These are phyloP conservation scores for Miamiensis avidus DNA, from an alignment of 169 alveolate genomes.

Conservation along the genomic window DNA sequence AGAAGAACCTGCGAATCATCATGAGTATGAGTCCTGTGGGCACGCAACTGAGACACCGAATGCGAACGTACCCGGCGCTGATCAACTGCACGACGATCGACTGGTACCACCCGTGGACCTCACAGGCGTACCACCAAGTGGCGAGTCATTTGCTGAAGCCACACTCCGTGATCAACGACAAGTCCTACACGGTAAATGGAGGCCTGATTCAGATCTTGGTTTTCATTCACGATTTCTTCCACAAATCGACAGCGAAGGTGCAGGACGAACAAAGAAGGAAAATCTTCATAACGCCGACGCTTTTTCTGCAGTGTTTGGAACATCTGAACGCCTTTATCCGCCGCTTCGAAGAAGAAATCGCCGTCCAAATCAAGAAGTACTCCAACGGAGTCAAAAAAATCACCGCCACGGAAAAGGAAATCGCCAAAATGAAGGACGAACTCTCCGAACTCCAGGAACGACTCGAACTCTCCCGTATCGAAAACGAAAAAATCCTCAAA, in stretches of 20 bases:
- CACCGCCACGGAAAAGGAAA: constrained; percentile 70
- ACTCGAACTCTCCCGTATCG: constrained; percentile 51
- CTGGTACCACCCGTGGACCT: constrained; percentile 90
- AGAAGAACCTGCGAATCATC: constrained; percentile 66
- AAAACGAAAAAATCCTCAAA: constrained; percentile 59
- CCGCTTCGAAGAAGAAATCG: constrained; percentile 57
- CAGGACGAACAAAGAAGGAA: constrained; percentile 65
- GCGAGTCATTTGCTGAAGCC: constrained; percentile 63
- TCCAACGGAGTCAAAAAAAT: constrained; percentile 77
- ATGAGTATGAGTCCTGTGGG: constrained; percentile 85
- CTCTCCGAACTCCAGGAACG: constrained; percentile 55
- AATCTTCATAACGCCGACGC: constrained; percentile 78
- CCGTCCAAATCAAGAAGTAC: constrained; percentile 55
- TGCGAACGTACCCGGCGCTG: constrained; percentile 79
- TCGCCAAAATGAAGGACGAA: constrained; percentile 56
- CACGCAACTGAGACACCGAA: constrained; percentile 62
- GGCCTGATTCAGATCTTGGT: constrained; percentile 46
- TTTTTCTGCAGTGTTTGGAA: constrained; percentile 65
- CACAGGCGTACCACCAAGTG: constrained; percentile 81
- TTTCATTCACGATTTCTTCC: constrained; percentile 68
- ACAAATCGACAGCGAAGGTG: constrained; percentile 54
- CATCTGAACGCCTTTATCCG: constrained; percentile 50
- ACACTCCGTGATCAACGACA: background rate
- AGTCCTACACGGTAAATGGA: background rate
- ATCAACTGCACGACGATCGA: constrained; percentile 84